Conservation (phyloP, 352 stramenopile genomes). For the Globisporangium apiculatum region DNA sequence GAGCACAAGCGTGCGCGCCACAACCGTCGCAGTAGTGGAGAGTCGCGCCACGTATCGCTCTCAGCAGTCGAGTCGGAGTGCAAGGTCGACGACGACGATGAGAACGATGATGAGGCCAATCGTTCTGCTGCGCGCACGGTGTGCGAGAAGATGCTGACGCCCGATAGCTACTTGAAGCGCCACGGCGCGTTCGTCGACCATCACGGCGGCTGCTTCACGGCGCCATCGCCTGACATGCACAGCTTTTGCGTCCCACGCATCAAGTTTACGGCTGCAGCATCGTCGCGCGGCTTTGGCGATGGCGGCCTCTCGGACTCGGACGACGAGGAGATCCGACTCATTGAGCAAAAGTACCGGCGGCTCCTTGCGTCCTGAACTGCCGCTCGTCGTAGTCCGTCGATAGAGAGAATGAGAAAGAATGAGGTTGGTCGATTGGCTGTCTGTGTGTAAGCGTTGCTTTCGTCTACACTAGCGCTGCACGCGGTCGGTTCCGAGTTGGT, state of each 20-base stretch:
- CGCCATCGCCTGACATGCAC: conserved; percentile 39
- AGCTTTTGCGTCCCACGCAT: conserved; percentile 78
- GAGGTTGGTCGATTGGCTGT: no score
- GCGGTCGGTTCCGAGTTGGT: conserved; percentile 1
- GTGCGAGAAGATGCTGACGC: conserved; percentile 27
- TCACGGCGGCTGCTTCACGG: conserved; percentile 43
- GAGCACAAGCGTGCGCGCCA: no score
- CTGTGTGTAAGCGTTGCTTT: background rate
- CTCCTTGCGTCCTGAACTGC: conserved; percentile 26
- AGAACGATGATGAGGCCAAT: conserved; percentile 10
- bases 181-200: conserved; percentile 39
- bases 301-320: conserved; percentile 46
- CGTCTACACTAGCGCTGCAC: background rate
- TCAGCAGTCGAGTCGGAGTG: background rate
- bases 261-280: conserved; percentile 38
- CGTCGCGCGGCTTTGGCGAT: background rate
- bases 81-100: background rate
- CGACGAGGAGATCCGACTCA: conserved; percentile 62
- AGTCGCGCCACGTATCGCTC: background rate
- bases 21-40: background rate
- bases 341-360: conserved; percentile 69
- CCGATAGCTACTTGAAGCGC: conserved; percentile 41
- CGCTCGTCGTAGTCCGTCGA: background rate
- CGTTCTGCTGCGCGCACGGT: background rate
- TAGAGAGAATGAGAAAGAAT: no score